A percentile compares a stretch with the other conserved stretches of the same genome.
Evolutionary conservation across 108 stramenopile species (phyloP).

Genomic region (Cyclotella kingstonii): DNA sequence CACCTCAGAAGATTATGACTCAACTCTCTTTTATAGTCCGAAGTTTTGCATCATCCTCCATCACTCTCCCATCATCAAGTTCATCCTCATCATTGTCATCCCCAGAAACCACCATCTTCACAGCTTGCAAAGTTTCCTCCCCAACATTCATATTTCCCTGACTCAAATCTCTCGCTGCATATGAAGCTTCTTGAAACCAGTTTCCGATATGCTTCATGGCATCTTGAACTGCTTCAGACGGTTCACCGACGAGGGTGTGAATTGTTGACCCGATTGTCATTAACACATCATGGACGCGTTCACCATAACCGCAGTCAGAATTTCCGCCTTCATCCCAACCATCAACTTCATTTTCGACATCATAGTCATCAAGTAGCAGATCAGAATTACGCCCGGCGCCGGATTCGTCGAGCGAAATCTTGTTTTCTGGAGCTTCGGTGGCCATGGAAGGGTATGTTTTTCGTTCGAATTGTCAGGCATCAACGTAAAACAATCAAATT

Average conservation of each 20-base stretch:
- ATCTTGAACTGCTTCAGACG: constrained; percentile 14
- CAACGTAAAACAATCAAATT: no score
- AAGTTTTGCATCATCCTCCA: background rate
- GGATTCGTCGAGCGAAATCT: background rate
- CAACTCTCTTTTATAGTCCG: background rate
- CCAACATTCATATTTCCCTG: constrained; percentile 38
- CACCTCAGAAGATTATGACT: background rate
- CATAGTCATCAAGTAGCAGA: constrained; percentile 4
- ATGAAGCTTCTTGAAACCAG: constrained; percentile 52
- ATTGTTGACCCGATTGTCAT: constrained; percentile 45
- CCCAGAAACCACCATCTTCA: constrained; percentile 5
- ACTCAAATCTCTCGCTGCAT: constrained; percentile 47
- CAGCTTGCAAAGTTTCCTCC: constrained; percentile 31
- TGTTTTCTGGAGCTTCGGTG: background rate
- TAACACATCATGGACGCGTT: constrained; percentile 46
- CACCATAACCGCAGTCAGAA: constrained; percentile 49
- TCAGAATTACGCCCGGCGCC: no score
- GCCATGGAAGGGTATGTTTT: background rate
- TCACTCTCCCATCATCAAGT: background rate
- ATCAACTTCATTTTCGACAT: constrained; percentile 7
- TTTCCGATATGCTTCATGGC: constrained; percentile 40
- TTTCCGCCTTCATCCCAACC: constrained; percentile 51
- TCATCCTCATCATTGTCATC: constrained; percentile 6
- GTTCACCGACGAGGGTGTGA: constrained; percentile 48
- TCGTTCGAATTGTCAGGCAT: no score